Base-by-base conservation (phyloP, 2,329 filamentous ascomycete genomes). In the Pseudogymnoascus pannorum region DNA sequence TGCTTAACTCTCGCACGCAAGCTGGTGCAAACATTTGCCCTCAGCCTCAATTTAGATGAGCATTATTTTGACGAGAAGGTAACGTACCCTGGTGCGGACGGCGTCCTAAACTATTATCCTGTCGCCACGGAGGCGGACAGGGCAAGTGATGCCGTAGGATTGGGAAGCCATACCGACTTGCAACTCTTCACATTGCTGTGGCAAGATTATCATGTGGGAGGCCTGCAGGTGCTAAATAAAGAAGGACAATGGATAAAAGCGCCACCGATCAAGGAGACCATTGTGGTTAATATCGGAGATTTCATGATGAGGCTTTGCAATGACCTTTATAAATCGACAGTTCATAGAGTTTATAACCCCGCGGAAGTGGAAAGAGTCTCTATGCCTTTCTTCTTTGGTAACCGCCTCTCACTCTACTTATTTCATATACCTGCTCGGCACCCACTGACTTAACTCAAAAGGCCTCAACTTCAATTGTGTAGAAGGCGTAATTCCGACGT, bases 351-450 rank as follows among this genome's bases (percentile, higher is more conserved):
- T 2, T 76, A 75, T 31, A 79, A 79, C 63, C 71, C 74, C 44
- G 72, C 73, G 0, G 65, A 65, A 0, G 68, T 68, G 9, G 77
- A 78, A 59, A 72, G 80, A 12, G 78, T 80, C 42, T 81, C 77
- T 0, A 81, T 84, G 78, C 80, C 81, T 0, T 83, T 84, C 67
- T 84, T 84, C 69, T 79, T 83, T 59, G 78, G 78, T 76, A 68
- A 63, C 68, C 31, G 29, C 16, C 2, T 8, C 26, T 12, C 18
- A 38, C 6, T 2, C 22, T 42, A 33, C 36, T 60, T 9, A 18
- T 18, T 18, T 22, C 2, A 33, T 26, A n/a, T 24, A 9, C 26
- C 20, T 26, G 18, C 44, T 4, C 51, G 11, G 12, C 11, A 9
- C 29, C 9, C 9, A 22, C 18, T 48, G 16, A 18, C 22, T 64